phyloP scores from a whole-genome alignment of 2,329 filamentous ascomycete genomes.

The Thermomyces lanuginosus region DNA sequence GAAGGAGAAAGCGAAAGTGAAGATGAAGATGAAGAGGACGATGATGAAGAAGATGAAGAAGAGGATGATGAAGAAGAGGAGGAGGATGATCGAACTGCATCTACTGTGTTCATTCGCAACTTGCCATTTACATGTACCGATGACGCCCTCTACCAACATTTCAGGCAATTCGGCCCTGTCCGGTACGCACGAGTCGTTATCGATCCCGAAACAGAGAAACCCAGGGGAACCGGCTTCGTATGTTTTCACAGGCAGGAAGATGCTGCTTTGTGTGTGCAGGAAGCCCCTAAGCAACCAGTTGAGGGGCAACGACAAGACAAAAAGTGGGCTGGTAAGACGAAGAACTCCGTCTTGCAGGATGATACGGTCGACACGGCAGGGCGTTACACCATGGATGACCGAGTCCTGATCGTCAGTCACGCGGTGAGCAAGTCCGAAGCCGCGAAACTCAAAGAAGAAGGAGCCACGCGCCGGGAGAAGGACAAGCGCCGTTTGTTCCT shows the following conservation, averaged over 20 bases:
- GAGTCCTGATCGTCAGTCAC: slow-evolving; percentile 66
- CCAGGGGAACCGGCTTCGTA: slow-evolving; percentile 86
- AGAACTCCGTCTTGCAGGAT: slow-evolving; percentile 75
- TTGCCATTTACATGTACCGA: slow-evolving; percentile 80
- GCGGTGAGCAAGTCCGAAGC: slow-evolving; percentile 78
- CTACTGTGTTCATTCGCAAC: slow-evolving; percentile 84
- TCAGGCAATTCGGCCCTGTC: slow-evolving; percentile 70
- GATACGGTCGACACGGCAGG: slow-evolving; percentile 67
- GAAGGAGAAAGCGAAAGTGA: slow-evolving; percentile 30
- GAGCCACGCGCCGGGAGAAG: slow-evolving; percentile 49
- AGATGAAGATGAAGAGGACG: slow-evolving; percentile 27
- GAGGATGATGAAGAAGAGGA: slow-evolving; percentile 31
- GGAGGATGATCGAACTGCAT: slow-evolving; percentile 42
- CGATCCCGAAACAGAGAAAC: slow-evolving; percentile 68
- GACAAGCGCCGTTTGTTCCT: slow-evolving; percentile 86
- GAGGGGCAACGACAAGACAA: slow-evolving; percentile 28
- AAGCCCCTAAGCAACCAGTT: slow-evolving; percentile 47
- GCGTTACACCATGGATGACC: slow-evolving; percentile 77
- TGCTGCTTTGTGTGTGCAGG: slow-evolving; percentile 57
- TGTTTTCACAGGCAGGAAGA: slow-evolving; percentile 71
- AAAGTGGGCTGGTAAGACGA: slow-evolving; percentile 34
- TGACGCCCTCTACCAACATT: slow-evolving; percentile 67
- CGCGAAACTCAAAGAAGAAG: slow-evolving; percentile 53
- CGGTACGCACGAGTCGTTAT: slow-evolving; percentile 85
- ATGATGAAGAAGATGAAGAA: slow-evolving; percentile 24